These are phyloP conservation scores for Hypoxylon sp. DNA, from an alignment of 2,329 filamentous ascomycete species.

Conservation along the genomic window DNA sequence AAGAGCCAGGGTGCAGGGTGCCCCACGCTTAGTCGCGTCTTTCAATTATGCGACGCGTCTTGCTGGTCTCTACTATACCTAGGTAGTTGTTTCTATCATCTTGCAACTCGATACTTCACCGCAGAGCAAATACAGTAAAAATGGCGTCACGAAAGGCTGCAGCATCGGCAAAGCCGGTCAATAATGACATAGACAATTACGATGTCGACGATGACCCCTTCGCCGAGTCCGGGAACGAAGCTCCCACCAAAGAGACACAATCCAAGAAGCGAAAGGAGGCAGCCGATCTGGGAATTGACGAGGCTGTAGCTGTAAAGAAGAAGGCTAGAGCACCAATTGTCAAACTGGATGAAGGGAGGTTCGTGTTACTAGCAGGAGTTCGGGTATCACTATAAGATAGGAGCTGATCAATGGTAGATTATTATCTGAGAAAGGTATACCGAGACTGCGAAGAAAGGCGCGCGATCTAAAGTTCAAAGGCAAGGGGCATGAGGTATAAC, in stretches of 20 bases:
- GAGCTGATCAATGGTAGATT: conserved; percentile 66
- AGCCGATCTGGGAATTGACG: conserved; percentile 81
- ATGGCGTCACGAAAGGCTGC: conserved; percentile 52
- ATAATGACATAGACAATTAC: conserved; percentile 83
- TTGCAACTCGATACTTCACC: not conserved
- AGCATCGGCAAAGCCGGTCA: conserved; percentile 58
- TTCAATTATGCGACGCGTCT: conserved; percentile 35
- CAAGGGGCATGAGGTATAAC: conserved; percentile 87
- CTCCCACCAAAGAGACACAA: conserved; percentile 50
- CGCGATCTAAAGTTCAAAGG: conserved; percentile 85
- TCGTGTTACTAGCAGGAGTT: not conserved
- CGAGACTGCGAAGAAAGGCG: conserved; percentile 80
- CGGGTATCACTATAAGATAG: not conserved
- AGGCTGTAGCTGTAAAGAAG: conserved; percentile 86
- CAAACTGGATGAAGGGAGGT: conserved; percentile 89
- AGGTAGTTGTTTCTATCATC: not conserved
- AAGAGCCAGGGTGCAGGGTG: conserved; percentile 14
- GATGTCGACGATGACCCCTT: conserved; percentile 73
- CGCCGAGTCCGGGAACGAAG: conserved; percentile 61
- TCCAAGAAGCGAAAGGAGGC: conserved; percentile 66
- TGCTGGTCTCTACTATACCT: conserved; percentile 4
- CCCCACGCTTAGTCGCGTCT: conserved; percentile 44
- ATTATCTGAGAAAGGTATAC: conserved; percentile 87
- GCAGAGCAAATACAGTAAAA: conserved; percentile 10
- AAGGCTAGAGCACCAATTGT: conserved; percentile 79